phyloP scores from a whole-genome alignment of 441 rosid genomes.

The Isatis lusitanica region DNA sequence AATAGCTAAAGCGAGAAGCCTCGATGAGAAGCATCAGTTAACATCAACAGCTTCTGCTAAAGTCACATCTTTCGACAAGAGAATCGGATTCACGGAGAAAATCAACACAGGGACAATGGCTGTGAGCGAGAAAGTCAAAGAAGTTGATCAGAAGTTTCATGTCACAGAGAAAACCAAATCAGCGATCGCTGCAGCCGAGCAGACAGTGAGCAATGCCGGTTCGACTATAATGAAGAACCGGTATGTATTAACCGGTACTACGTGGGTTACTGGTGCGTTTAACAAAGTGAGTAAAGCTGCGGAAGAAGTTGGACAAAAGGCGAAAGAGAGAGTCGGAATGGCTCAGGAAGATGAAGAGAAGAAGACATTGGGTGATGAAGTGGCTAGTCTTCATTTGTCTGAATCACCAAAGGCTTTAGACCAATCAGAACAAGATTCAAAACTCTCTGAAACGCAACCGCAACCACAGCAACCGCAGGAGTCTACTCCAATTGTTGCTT shows the following conservation, averaged over 20 bases:
- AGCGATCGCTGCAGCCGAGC: slow-evolving; percentile 82
- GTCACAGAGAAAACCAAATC: slow-evolving; percentile 85
- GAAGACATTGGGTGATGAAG: slow-evolving; percentile 57
- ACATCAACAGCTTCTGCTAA: slow-evolving; percentile 75
- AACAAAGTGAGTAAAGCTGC: slow-evolving; percentile 82
- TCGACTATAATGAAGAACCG: slow-evolving; percentile 83
- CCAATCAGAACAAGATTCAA: slow-evolving; percentile 24
- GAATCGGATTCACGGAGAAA: slow-evolving; percentile 73
- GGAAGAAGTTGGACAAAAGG: slow-evolving; percentile 83
- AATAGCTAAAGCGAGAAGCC: slow-evolving; percentile 65
- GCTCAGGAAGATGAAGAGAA: slow-evolving; percentile 54
- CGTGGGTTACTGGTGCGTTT: slow-evolving; percentile 85
- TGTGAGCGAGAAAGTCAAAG: slow-evolving; percentile 71
- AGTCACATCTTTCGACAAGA: slow-evolving; percentile 75
- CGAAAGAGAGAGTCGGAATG: slow-evolving; percentile 68
- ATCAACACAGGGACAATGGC: slow-evolving; percentile 60
- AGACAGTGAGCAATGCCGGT: slow-evolving; percentile 70
- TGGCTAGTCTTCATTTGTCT: slow-evolving; percentile 51
- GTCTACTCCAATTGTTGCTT: not conserved
- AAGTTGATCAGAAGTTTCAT: slow-evolving; percentile 87
- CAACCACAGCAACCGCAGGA: not conserved
- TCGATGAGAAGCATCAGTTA: slow-evolving; percentile 81
- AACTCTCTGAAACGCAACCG: slow-evolving; percentile 1
- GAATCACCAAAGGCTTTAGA: slow-evolving; percentile 56
- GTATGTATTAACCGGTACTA: slow-evolving; percentile 58